phyloP scores from a whole-genome alignment of 1,284 basidiomycete species.

The Malassezia equina region DNA sequence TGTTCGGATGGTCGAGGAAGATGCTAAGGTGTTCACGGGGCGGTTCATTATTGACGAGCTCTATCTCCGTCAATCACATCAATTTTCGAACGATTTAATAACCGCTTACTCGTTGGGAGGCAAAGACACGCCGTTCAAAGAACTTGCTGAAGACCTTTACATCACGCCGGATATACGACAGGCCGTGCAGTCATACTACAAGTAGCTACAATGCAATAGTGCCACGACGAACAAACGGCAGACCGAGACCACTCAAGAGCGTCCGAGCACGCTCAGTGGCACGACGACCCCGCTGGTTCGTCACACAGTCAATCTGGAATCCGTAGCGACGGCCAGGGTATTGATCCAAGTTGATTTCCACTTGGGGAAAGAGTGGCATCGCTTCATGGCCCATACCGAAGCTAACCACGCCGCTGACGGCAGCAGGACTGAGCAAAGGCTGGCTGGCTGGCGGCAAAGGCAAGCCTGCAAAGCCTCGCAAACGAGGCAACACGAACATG shows the following conservation, averaged over 20 bases:
- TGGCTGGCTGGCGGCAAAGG: constrained; percentile 55
- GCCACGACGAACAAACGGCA: constrained; percentile 42
- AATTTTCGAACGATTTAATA: constrained; percentile 20
- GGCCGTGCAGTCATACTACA: constrained; percentile 19
- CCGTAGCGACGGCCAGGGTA: constrained; percentile 41
- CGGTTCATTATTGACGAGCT: constrained; percentile 43
- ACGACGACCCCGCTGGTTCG: constrained; percentile 40
- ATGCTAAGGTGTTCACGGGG: constrained; percentile 21
- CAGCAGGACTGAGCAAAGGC: constrained; percentile 52
- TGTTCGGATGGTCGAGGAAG: constrained; percentile 31
- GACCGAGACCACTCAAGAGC: constrained; percentile 37
- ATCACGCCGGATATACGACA: constrained; percentile 35
- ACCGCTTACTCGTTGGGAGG: constrained; percentile 22
- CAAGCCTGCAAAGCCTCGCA: constrained; percentile 81
- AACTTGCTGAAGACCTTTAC: constrained; percentile 40
- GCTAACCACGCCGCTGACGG: constrained; percentile 73
- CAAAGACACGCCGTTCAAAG: constrained; percentile 21
- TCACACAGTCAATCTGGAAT: constrained; percentile 45
- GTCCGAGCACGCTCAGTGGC: constrained; percentile 40
- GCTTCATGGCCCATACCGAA: constrained; percentile 76
- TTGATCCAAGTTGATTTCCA: constrained; percentile 45
- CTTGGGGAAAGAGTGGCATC: constrained; percentile 73
- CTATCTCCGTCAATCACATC: constrained; percentile 30
- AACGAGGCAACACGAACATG: constrained; percentile 85
- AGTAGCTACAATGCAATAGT: constrained; percentile 11